Conservation (phyloP, 306 rosid species). For the Delonix regia region DNA sequence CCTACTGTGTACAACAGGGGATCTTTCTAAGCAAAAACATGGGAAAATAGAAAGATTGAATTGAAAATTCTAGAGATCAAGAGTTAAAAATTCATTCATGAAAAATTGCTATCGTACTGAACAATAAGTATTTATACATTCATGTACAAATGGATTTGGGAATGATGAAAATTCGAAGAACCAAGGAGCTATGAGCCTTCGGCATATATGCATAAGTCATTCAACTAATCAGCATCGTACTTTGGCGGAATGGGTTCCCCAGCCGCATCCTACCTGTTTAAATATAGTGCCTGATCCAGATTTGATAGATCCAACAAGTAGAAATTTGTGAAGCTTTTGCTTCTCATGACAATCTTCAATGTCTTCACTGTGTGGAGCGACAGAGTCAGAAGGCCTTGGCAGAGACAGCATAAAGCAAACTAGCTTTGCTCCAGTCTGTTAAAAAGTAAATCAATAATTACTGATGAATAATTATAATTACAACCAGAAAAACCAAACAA, state of each 20-base stretch:
- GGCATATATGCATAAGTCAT: not conserved
- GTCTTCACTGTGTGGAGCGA: slow-evolving; percentile 26
- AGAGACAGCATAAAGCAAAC: slow-evolving; percentile 54
- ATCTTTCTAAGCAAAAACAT: no score
- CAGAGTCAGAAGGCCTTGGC: slow-evolving; percentile 56
- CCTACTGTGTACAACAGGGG: no score
- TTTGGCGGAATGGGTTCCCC: slow-evolving; percentile 3
- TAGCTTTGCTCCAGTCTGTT: slow-evolving; percentile 57
- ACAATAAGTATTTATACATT: no score
- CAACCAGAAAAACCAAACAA: slow-evolving; percentile 26
- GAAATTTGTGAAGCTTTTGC: slow-evolving; percentile 49
- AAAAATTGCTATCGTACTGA: no score
- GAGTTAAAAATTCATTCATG: no score
- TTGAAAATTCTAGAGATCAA: no score
- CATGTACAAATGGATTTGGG: not conserved
- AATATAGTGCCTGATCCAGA: slow-evolving; percentile 81
- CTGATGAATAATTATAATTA: not conserved
- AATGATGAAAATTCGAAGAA: not conserved
- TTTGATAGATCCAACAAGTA: slow-evolving; percentile 67
- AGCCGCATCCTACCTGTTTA: slow-evolving; percentile 63
- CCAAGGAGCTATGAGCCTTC: not conserved
- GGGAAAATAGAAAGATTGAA: no score
- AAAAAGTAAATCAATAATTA: slow-evolving; percentile 18
- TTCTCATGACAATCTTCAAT: slow-evolving; percentile 26
- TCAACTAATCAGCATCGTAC: not conserved